Base-by-base conservation (phyloP, 257 asterid species). In the Solanum pinnatisectum region DNA sequence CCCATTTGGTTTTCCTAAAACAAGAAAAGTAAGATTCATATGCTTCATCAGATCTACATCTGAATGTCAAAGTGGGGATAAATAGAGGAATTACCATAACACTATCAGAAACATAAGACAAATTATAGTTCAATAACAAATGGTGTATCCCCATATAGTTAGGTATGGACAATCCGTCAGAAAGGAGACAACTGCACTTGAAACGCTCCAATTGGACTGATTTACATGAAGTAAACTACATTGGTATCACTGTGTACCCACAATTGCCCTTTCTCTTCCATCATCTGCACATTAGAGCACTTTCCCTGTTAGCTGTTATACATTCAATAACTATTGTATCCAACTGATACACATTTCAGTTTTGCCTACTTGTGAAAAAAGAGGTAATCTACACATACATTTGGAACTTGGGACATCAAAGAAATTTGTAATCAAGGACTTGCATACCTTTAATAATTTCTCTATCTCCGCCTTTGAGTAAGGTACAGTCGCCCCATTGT, bases 391-490 rank as follows among this genome's bases (percentile, higher is more conserved):
- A 10, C 13, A 59, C 30, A 15, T 15, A 85, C 10, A 0, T 27
- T 79, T 27, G 40, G 23, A 79, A 79, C 84, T 42, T 2, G 3
- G 63, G 63, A 30, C 46, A 44, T 60, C 84, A 25, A 63, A 56
- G 56, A 44, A 71, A 35, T 6, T 14, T 36, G 59, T 42, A 84
- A 60, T 12, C 35, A 39, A 23, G 25, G 20, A 56, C 22, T 49
- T 84, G 87, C 20, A 73, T 87, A 97, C 99, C 98, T 97, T 93
- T 86, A 97, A 84, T 86, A 92, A 88, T 87, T 97, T 89, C 91
- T 92, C 91, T 84, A 97, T 91, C 84, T 96, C 99, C 23, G 85
- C 87, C 3, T 90, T 94, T 33, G 98, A 87, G 92, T 87, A 96
- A 72, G 96, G 95, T 42, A 88, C 92, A 81, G 91, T 76, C 9